Base-by-base conservation (phyloP, 177 flowering plant genomes). In the Vitis hybrid region DNA sequence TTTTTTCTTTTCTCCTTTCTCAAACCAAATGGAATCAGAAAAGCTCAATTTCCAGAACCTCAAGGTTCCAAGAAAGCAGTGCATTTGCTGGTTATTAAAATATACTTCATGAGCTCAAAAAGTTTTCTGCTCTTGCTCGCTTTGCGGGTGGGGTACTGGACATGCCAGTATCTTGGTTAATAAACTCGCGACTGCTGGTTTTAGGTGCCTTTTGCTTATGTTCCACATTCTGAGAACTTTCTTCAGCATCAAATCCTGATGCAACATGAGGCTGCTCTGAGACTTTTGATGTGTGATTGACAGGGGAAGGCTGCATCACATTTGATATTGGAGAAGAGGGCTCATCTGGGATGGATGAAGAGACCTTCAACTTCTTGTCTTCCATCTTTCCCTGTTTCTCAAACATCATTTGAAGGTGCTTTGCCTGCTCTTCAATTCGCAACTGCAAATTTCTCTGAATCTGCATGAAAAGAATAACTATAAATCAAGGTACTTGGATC, bases 381-480 rank as follows among this genome's bases (percentile, higher is more conserved):
- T 62, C 81, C 65, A 81, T 71, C 69, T 70, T 77, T 66, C 53
- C 69, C 71, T 84, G 88, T 62, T 82, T 66, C 79, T 87, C 91
- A 65, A 87, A 77, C 88, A 87, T 87, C 82, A 61, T 73, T 49
- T 87, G 85, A 32, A 87, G 87, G 65, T 72, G 58, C 73, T 67
- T 78, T 18, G 87, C 91, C 65, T 87, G 88, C 76, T 87, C 86
- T 81, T 87, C 91, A 41, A 87, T 85, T 64, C 77, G 73, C 65
- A 85, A 65, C 80, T 87, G 91, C 71, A 87, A 74, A 30, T 79
- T 79, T 73, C 87, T 77, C 61, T 87, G 91, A 48, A 79, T 84
- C 91, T 87, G 85, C 55, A 63, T 18, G 58, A 53, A 66, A 18
- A 57, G 20, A 57, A 4, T n/a, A 52, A 15, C 41, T 9, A 14